Evolutionary conservation across 2,329 filamentous ascomycete genomes (phyloP), one percentile per base, ranked within the genome.

Genomic region (Parafenestella ontariensis): DNA sequence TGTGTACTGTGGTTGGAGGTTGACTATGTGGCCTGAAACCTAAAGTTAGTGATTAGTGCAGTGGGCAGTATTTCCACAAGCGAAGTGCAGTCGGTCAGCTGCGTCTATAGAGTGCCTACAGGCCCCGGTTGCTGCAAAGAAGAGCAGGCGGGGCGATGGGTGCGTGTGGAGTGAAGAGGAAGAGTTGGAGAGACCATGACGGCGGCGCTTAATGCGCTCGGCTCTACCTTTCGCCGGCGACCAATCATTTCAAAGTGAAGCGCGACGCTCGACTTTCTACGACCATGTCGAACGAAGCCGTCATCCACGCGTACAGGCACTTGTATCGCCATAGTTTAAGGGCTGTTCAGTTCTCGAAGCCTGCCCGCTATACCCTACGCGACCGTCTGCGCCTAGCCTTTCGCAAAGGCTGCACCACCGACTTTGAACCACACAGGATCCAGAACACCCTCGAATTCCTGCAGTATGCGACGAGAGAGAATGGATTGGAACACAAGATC

Each of bases 371-470:
- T 73, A 78, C 84, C 3, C 79, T 85, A 15, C 84, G 85, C 52
- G 81, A 87, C 65, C 73, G 75, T 31, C 62, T 81, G 18, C 77
- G 79, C 23, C 64, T 74, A 53, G 73, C 75, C 24, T 77, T 78
- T 54, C 76, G 78, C 46, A 72, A 63, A 46, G 66, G 68, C 33
- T 50, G 65, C 42, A 46, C 63, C n/a, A 43, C 54, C 13, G 61
- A 72, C 37, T 77, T 74, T 54, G 62, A 74, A 50, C 59, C 75
- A 6, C 75, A 79, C 42, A 81, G 80, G 46, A 80, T 90, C 46
- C 77, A 82, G 58, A 85, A 87, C 56, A 95, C 91, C 0, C 67
- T 90, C 4, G 85, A 86, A 71, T 94, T 95, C 68, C 76, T 94
- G 1, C 76, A 85, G 28, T 84, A 85, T 36, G 91, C 91, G 3